Base-by-base conservation (phyloP, 164 flowering plant genomes). In the Magnolia sinica region DNA sequence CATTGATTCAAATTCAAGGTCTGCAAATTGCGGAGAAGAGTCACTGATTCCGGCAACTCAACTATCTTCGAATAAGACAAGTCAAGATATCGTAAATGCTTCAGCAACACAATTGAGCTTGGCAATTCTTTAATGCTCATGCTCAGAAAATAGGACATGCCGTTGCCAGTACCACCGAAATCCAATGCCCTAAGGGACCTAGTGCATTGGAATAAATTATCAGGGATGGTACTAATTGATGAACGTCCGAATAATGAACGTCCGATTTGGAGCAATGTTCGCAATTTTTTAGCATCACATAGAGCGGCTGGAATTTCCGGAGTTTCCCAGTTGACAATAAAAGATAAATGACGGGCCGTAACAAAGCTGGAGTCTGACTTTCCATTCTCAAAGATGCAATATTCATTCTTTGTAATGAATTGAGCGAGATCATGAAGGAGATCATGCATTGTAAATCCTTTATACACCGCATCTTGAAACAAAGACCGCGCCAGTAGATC, bases 41-140 rank as follows among this genome's bases (percentile, higher is more conserved):
- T 18, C 13, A 82, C 8, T 14, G 84, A 76, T 5, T 76, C 59
- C 10, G 88, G 79, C 49, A 77, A 24, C 61, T 51, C 20, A 23
- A 29, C 24, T n/a, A 77, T 71, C 10, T 16, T 0, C 8, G 74
- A 37, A 8, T 20, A 0, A 50, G 70, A 71, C 24, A 77, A 27
- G 22, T 71, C 45, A 8, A 77, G 61, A 58, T 77, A 72, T 71
- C 70, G 71, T 18, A 77, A 64, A 49, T 63, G 74, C 23, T 50
- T 71, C 50, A 71, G 64, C 16, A 50, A 63, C 24, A 13, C 70
- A 49, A 77, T 29, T 8, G 75, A 50, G 7, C 29, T 8, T 18
- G 72, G 63, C 64, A 75, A 18, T 27, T 65, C 59, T 23, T 8
- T 8, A 45, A 74, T 22, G 5, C 20, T 23, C n/a, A 20, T 16